Percentiles rank a stretch among this genome's conserved stretches.
Conservation (phyloP, 805 yeast species). For the Ogataea henricii region DNA sequence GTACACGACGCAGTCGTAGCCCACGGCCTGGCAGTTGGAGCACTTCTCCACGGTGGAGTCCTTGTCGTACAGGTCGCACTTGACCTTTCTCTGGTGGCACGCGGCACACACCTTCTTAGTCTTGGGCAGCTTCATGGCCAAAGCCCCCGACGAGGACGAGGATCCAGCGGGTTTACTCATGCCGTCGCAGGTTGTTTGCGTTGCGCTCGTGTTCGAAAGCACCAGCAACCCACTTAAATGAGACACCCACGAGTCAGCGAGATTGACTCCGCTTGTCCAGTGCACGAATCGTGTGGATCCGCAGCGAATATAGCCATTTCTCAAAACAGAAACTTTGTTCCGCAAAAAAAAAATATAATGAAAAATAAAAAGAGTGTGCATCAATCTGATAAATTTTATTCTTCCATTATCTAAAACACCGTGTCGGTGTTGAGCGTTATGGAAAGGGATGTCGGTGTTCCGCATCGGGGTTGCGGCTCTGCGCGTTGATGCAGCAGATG, state of each 20-base stretch:
- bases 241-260: no score
- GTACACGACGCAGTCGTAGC: slow-evolving; percentile 67
- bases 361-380: not conserved
- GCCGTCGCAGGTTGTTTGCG: no score
- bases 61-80: slow-evolving; percentile 60
- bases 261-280: not conserved
- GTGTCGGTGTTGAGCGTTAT: slow-evolving; percentile 1
- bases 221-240: no score
- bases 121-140: slow-evolving; percentile 47
- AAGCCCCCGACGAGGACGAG: not conserved
- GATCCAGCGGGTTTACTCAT: not conserved
- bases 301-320: not conserved
- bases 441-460: not conserved
- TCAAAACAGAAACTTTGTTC: slow-evolving; percentile 6
- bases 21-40: slow-evolving; percentile 66
- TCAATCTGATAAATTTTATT: not conserved
- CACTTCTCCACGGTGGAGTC: slow-evolving; percentile 45
- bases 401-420: slow-evolving; percentile 1
- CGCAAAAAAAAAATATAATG: not conserved
- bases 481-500: not conserved
- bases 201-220: not conserved
- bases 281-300: not conserved
- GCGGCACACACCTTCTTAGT: slow-evolving; percentile 69
- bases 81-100: slow-evolving; percentile 69
- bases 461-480: not conserved